These are phyloP conservation scores for Bauhinia variegata DNA, from an alignment of 306 rosid genomes.

Conservation along the genomic window DNA sequence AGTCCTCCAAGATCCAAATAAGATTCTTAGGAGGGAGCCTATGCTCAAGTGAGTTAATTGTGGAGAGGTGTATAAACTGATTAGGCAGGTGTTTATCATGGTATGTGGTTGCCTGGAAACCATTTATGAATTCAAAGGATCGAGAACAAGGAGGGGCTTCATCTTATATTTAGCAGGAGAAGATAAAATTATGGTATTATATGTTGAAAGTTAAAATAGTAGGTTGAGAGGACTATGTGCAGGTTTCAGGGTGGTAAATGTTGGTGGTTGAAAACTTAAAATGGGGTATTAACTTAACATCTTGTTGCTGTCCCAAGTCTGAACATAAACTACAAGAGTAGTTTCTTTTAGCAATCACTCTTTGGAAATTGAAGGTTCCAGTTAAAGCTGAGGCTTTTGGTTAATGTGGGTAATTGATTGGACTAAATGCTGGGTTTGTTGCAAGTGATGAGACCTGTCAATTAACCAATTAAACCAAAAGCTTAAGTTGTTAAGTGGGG, in stretches of 20 bases:
- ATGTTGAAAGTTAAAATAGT: neutral
- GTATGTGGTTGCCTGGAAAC: conserved; percentile 8
- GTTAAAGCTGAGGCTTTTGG: no score
- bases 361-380: no score
- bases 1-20: conserved; percentile 12
- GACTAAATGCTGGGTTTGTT: no score
- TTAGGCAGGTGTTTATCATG: neutral
- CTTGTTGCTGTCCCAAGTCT: no score
- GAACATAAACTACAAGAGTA: no score
- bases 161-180: neutral
- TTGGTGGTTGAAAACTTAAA: neutral
- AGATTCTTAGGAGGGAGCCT: conserved; percentile 1
- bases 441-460: no score
- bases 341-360: no score
- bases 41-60: neutral
- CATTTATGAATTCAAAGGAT: neutral
- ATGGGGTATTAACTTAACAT: no score
- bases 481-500: no score
- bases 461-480: no score
- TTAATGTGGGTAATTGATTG: no score
- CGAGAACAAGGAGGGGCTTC: conserved; percentile 19
- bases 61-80: neutral
- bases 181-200: neutral
- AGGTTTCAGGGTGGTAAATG: neutral
- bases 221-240: neutral